Percentiles rank a stretch among this genome's conserved stretches.
Evolutionary conservation across 1,284 basidiomycete species (phyloP).

Genomic region (Rhodotorula sp.): DNA sequence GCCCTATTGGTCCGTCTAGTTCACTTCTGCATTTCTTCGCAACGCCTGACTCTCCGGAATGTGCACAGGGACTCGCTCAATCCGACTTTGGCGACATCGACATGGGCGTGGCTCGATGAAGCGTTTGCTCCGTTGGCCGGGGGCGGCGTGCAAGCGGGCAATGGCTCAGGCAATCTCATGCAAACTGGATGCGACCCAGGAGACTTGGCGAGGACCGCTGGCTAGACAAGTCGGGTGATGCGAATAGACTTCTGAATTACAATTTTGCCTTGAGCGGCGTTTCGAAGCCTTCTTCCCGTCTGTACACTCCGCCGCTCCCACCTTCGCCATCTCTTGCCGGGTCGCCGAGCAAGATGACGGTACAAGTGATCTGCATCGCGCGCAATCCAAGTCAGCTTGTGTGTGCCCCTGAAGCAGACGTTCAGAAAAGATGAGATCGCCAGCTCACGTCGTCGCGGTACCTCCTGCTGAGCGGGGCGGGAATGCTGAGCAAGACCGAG

Average conservation of each 20-base stretch:
- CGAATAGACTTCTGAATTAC: not conserved
- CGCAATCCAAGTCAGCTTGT: not conserved
- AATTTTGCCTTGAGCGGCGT: slow-evolving; percentile 19
- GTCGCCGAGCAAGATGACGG: slow-evolving; percentile 39
- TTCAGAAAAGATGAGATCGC: too few species aligned
- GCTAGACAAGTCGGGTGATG: too few species aligned
- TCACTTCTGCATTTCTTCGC: too few species aligned
- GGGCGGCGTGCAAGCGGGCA: not conserved
- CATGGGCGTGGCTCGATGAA: slow-evolving; percentile 10
- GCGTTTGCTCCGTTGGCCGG: not conserved
- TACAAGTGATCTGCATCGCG: slow-evolving; percentile 32
- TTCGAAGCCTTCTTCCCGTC: slow-evolving; percentile 27
- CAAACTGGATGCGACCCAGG: too few species aligned
- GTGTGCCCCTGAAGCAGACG: too few species aligned
- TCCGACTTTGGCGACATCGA: slow-evolving; percentile 3
- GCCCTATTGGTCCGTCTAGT: not conserved
- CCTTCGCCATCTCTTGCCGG: slow-evolving; percentile 31
- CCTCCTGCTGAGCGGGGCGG: slow-evolving; percentile 72
- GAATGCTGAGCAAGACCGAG: slow-evolving; percentile 76
- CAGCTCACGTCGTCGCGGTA: slow-evolving; percentile 77
- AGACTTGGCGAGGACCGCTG: too few species aligned
- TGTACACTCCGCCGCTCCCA: slow-evolving; percentile 36
- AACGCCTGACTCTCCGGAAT: too few species aligned
- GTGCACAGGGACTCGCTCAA: slow-evolving; percentile 8
- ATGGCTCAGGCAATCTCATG: not conserved